Evolutionary conservation across 2,329 filamentous ascomycete species (phyloP).

Genomic region (Gremmenia infestans): DNA sequence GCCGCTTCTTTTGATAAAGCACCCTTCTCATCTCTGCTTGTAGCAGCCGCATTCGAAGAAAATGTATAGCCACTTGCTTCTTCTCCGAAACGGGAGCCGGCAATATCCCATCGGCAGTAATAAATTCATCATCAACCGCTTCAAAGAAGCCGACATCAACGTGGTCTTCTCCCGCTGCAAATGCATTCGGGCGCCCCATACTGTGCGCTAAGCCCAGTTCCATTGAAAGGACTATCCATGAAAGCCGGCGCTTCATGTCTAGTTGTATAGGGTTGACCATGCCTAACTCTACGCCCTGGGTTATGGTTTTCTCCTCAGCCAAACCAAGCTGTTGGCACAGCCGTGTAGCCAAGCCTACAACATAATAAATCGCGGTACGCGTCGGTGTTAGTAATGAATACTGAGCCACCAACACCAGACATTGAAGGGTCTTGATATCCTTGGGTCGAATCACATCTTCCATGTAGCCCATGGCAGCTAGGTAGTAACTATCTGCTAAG

Average conservation of each 20-base stretch:
- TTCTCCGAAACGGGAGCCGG: slow-evolving; percentile 69
- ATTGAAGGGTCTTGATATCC: slow-evolving; percentile 86
- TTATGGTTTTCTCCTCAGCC: slow-evolving; percentile 83
- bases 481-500: slow-evolving; percentile 89
- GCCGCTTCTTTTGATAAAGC: slow-evolving; percentile 78
- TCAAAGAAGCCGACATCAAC: slow-evolving; percentile 85
- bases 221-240: slow-evolving; percentile 85
- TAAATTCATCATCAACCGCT: slow-evolving; percentile 74
- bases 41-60: slow-evolving; percentile 83
- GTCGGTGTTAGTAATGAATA: slow-evolving; percentile 93
- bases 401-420: slow-evolving; percentile 78
- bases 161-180: slow-evolving; percentile 75
- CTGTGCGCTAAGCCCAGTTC: slow-evolving; percentile 84
- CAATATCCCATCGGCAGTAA: slow-evolving; percentile 70
- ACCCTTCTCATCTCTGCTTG: slow-evolving; percentile 84
- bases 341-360: slow-evolving; percentile 80
- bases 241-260: slow-evolving; percentile 82
- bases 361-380: slow-evolving; percentile 86
- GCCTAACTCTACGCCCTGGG: slow-evolving; percentile 49
- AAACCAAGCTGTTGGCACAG: slow-evolving; percentile 86
- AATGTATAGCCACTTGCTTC: slow-evolving; percentile 87
- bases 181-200: slow-evolving; percentile 80
- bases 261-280: slow-evolving; percentile 67
- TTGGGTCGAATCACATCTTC: slow-evolving; percentile 82
- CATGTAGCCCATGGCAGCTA: slow-evolving; percentile 80